A percentile compares a stretch with the other conserved stretches of the same genome.
Evolutionary conservation across 2,329 filamentous ascomycete genomes (phyloP).

Genomic region (Arthrinium puccinioides): DNA sequence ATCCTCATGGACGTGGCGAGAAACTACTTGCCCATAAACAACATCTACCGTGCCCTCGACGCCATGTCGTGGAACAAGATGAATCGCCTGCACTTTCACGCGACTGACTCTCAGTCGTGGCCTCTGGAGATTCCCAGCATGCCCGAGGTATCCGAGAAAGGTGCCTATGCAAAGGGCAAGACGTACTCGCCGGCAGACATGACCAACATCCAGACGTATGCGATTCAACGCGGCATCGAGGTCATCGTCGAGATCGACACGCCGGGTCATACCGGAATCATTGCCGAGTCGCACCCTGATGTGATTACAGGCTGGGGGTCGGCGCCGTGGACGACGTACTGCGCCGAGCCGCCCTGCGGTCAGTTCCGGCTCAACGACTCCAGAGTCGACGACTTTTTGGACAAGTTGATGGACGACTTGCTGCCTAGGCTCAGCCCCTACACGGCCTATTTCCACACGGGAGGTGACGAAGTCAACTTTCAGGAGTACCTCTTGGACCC

Average conservation of each 20-base stretch:
- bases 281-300: conserved; percentile 61
- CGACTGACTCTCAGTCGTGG: conserved; percentile 81
- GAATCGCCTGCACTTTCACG: conserved; percentile 74
- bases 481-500: conserved; percentile 70
- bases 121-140: conserved; percentile 72
- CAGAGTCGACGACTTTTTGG: conserved; percentile 63
- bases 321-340: conserved; percentile 51
- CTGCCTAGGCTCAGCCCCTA: conserved; percentile 65
- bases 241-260: conserved; percentile 74
- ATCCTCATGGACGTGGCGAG: conserved; percentile 73
- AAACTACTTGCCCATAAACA: conserved; percentile 59
- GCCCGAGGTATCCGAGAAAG: conserved; percentile 63
- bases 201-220: conserved; percentile 62
- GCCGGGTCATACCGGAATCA: conserved; percentile 69
- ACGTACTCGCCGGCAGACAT: conserved; percentile 64
- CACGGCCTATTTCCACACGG: conserved; percentile 73
- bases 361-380: conserved; percentile 71
- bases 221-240: conserved; percentile 59
- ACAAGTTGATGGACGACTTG: conserved; percentile 66
- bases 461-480: conserved; percentile 79
- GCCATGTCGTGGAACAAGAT: conserved; percentile 73
- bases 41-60: conserved; percentile 71
- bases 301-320: conserved; percentile 59
- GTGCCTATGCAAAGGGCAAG: conserved; percentile 61
- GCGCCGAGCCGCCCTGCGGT: conserved; percentile 57